Percentiles rank a stretch among this genome's conserved stretches.
phyloP scores from a whole-genome alignment of 2,329 filamentous ascomycete genomes.

The Neonectria ditissima region DNA sequence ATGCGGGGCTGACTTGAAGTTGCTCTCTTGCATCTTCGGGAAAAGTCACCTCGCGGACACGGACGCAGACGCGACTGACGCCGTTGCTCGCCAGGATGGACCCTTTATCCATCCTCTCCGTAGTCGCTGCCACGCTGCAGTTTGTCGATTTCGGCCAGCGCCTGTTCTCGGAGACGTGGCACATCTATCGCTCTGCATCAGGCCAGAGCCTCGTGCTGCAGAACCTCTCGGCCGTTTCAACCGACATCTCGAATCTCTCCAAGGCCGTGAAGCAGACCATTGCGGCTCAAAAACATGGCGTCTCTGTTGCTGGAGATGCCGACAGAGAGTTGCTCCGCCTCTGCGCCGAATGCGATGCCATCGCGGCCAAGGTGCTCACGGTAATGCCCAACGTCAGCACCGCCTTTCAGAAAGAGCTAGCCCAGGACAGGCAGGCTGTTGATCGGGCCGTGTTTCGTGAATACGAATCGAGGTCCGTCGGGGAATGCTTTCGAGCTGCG shows the following conservation, averaged over 20 bases:
- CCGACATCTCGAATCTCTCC: constrained; percentile 4
- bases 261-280: background rate
- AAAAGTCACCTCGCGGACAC: no score
- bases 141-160: background rate
- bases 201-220: constrained; percentile 4
- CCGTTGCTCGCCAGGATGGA: background rate
- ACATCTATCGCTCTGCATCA: constrained; percentile 18
- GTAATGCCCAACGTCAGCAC: background rate
- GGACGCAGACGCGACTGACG: no score
- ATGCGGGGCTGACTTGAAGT: no score
- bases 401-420: background rate
- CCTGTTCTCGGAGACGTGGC: constrained; percentile 10
- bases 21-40: no score
- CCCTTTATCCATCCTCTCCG: background rate
- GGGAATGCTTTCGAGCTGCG: constrained; percentile 3
- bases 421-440: background rate
- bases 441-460: background rate
- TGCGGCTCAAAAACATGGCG: background rate
- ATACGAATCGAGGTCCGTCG: background rate
- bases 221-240: constrained; percentile 5
- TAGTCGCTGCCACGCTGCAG: background rate
- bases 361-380: background rate
- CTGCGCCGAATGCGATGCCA: constrained; percentile 9
- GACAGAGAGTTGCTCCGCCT: background rate
- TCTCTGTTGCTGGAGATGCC: background rate